phyloP scores from a whole-genome alignment of 176 grass and related monocot species.

The Ananas comosus region DNA sequence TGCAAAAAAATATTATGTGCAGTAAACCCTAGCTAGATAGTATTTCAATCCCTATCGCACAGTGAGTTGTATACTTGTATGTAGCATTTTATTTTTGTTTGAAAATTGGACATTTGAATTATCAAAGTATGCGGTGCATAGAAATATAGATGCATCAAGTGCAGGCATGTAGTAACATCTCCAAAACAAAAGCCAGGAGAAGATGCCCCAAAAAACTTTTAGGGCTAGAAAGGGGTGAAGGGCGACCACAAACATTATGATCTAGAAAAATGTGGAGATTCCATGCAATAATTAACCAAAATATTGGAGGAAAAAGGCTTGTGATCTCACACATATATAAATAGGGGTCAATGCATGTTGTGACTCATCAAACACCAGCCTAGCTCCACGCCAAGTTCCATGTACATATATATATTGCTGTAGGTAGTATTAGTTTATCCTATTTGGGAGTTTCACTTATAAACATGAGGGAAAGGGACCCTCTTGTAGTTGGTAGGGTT shows the following conservation, averaged over 20 bases:
- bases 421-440: background rate
- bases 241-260: background rate
- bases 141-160: background rate
- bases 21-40: too few relatives aligned
- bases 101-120: too few relatives aligned
- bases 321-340: constrained; percentile 29
- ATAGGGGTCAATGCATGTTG: background rate
- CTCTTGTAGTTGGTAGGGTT: constrained; percentile 72
- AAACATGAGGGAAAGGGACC: constrained; percentile 52
- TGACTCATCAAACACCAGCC: background rate
- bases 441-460: background rate
- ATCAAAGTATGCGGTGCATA: too few relatives aligned
- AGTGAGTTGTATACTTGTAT: too few relatives aligned
- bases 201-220: constrained; percentile 1
- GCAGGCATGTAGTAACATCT: background rate
- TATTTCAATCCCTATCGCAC: too few relatives aligned
- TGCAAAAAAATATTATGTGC: too few relatives aligned
- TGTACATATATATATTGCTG: too few relatives aligned
- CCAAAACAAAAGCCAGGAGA: constrained; percentile 1
- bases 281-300: background rate
- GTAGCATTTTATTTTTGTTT: too few relatives aligned
- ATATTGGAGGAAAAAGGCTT: background rate
- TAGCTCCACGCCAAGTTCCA: background rate
- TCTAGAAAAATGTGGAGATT: constrained; percentile 13
- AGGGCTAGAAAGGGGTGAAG: background rate